Evolutionary conservation across 257 asterid genomes (phyloP), one percentile per base, ranked within the genome.

Genomic region (Solanum sejunctum): DNA sequence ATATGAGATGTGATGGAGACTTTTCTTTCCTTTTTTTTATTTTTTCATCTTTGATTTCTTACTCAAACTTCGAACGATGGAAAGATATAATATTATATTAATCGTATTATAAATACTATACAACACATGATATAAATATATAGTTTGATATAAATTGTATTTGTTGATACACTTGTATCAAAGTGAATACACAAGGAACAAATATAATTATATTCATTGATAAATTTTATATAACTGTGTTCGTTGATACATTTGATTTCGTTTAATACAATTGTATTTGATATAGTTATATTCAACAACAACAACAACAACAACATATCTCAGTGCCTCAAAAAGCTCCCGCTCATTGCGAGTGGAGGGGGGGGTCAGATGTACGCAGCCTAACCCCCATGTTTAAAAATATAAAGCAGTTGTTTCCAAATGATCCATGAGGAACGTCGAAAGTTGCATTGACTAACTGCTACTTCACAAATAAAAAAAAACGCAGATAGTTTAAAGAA

Each of bases 1-100:
- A 36, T 7, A 36, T 5, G 6, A 36, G 41, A 36, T 3, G 5
- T 60, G 8, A 28, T n/a, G 32, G 16, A 0, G 3, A 60, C 67
- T 10, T 58, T 0, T n/a, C 11, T 60, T 58, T 60, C 11, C 2
- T 58, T 1, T 60, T 43, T 43, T 26, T 32, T 0, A 28, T 28
- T 32, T 60, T 58, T 60, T 0, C 51, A 60, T n/a, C 7, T n/a
- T n/a, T 0, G 67, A 60, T 60, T 60, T 60, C 32, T 60, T 60
- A 60, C 32, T n/a, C 3, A 60, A 0, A n/a, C 15, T 1, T 0
- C 10, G 7, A 10, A 9, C 28, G 2, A n/a, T 3, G 15, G 1
- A 58, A 28, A 58, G 0, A 4, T 58, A 58, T 2, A 0, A 20
- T 58, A 20, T 20, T 58, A 2, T 58, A 58, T 4, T 12, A 58